Percentiles rank a stretch among this genome's conserved stretches.
phyloP scores from a whole-genome alignment of 228 moss, liverwort and hornwort species.

The Sphagnum magellanicum region DNA sequence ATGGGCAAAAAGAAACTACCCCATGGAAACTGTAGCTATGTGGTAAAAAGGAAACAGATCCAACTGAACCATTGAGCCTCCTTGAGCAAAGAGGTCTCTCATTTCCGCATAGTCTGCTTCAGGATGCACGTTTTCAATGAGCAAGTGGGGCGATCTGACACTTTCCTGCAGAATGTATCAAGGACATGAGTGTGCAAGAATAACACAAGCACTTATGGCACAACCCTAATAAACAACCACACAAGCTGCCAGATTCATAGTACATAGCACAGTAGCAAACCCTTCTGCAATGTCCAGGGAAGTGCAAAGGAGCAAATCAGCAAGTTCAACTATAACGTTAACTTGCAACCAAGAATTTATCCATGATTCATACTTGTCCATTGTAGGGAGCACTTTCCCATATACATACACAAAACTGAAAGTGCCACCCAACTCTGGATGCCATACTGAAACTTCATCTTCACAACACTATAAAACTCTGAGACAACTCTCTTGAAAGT shows the following conservation, averaged over 20 bases:
- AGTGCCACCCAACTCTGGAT: not conserved
- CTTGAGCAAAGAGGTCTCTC: not conserved
- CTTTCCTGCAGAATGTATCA: not conserved
- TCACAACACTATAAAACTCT: not conserved
- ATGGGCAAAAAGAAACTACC: not conserved
- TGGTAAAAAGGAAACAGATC: not conserved
- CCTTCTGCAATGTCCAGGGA: no score
- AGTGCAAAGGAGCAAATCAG: no score
- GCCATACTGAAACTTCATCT: not conserved
- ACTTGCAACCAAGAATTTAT: not conserved
- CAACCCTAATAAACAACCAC: not conserved
- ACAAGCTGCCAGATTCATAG: no score
- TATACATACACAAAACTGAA: not conserved
- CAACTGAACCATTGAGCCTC: not conserved
- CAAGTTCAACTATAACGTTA: no score
- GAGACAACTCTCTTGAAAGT: not conserved
- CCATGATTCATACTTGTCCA: not conserved
- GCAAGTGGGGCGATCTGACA: not conserved
- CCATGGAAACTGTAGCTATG: not conserved
- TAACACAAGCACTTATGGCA: not conserved
- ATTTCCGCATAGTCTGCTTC: not conserved
- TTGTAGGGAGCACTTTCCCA: not conserved
- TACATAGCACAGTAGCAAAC: no score
- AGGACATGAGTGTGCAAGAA: not conserved
- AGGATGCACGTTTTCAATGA: not conserved